Evolutionary conservation across 495 filamentous ascomycete genomes (phyloP).

Genomic region (Hypoxylon fragiforme): DNA sequence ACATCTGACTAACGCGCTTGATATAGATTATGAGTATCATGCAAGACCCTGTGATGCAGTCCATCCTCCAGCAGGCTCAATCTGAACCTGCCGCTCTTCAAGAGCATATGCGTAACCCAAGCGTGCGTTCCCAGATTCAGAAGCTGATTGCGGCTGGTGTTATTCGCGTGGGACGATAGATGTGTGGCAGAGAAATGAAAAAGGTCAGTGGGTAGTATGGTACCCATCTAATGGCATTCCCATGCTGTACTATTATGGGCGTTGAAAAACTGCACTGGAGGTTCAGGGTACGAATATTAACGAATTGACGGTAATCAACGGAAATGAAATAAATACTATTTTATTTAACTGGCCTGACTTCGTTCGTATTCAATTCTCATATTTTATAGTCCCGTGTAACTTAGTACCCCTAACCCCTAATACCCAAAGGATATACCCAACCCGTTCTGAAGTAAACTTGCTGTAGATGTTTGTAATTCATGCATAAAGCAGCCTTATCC

Average conservation of each 20-base stretch:
- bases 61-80: conserved; percentile 95
- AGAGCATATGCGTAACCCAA: conserved; percentile 94
- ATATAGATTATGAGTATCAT: conserved; percentile 83
- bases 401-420: too few relatives aligned
- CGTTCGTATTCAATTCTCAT: background rate
- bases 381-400: too few relatives aligned
- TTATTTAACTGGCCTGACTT: too few relatives aligned
- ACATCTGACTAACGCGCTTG: conserved; percentile 38
- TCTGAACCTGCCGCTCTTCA: conserved; percentile 86
- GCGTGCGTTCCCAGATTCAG: conserved; percentile 82
- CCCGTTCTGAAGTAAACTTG: too few relatives aligned
- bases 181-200: conserved; percentile 1
- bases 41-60: conserved; percentile 95
- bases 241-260: conserved; percentile 22
- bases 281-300: conserved; percentile 17
- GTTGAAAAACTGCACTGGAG: conserved; percentile 25
- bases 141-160: conserved; percentile 92
- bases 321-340: background rate
- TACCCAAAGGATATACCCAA: too few relatives aligned
- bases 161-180: conserved; percentile 72
- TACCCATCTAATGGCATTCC: conserved; percentile 1
- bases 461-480: too few relatives aligned
- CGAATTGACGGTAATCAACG: conserved; percentile 21
- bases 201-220: too few relatives aligned
- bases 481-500: too few relatives aligned